Conservation (phyloP, 768 basidiomycete species). For the Cubamyces sp. region DNA sequence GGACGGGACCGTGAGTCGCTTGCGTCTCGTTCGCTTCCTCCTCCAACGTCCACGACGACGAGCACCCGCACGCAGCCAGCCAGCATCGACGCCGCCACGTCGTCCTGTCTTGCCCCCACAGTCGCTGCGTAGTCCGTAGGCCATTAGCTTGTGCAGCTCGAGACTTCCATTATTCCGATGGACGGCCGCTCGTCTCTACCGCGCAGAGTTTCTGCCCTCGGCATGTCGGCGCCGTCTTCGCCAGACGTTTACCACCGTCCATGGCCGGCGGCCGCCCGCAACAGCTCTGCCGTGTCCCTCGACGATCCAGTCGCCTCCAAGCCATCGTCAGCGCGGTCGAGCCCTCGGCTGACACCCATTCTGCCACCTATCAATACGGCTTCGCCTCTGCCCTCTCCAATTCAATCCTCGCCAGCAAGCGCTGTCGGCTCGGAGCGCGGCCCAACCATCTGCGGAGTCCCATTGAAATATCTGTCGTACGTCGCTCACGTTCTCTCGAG, state of each 20-base stretch:
- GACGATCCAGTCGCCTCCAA: conserved; percentile 27
- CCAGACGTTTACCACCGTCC: conserved; percentile 68
- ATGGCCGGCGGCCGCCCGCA: conserved; percentile 53
- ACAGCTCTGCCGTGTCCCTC: conserved; percentile 46
- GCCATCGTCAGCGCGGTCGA: conserved; percentile 23
- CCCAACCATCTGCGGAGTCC: conserved; percentile 70
- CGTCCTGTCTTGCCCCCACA: conserved; percentile 7
- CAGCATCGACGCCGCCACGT: conserved; percentile 15
- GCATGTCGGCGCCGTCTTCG: conserved; percentile 32
- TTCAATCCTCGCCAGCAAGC: conserved; percentile 9
- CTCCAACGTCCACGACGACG: conserved; percentile 16
- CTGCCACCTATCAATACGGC: conserved; percentile 30
- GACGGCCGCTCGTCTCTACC: conserved; percentile 28
- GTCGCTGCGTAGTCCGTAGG: conserved; percentile 1
- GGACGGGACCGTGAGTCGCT: conserved; percentile 20
- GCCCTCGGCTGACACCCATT: conserved; percentile 39
- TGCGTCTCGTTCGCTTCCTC: conserved; percentile 15
- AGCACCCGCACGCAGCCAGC: conserved; percentile 8
- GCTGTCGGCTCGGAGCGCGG: conserved; percentile 26
- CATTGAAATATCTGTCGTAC: conserved; percentile 82
- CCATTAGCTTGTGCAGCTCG: not conserved
- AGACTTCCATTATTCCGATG: conserved; percentile 15
- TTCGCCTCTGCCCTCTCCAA: conserved; percentile 28
- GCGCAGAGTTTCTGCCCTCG: conserved; percentile 33
- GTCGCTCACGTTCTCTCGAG: conserved; percentile 34